Conservation (phyloP, 2,329 filamentous ascomycete genomes). For the Metarhizium guizhouense region DNA sequence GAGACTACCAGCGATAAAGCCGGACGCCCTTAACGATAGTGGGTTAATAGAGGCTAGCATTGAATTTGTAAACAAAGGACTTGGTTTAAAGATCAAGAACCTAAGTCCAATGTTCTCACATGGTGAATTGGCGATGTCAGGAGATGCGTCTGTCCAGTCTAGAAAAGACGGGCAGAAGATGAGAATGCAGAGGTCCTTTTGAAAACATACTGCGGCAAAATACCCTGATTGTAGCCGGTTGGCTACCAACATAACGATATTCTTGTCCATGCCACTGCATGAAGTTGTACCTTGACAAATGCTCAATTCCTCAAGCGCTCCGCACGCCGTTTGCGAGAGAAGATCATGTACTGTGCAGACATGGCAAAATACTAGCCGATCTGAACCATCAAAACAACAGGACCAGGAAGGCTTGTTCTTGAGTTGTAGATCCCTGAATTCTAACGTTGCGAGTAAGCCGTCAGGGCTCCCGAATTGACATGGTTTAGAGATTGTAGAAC, state of each 20-base stretch:
- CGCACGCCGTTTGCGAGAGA: constrained; percentile 5
- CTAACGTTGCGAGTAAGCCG: constrained; percentile 2
- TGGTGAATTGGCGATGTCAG: no score
- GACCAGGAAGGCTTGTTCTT: constrained; percentile 16
- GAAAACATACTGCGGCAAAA: constrained; percentile 25
- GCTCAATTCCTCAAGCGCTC: constrained; percentile 4
- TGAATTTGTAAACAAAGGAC: constrained; percentile 8
- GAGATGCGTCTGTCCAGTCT: not conserved
- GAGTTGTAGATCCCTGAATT: constrained; percentile 10
- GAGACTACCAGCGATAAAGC: constrained; percentile 4
- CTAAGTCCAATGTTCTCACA: constrained; percentile 15
- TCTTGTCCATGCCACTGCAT: constrained; percentile 2
- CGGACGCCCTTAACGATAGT: not conserved
- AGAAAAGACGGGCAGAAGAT: constrained; percentile 27
- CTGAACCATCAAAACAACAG: constrained; percentile 14
- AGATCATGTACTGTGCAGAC: constrained; percentile 25
- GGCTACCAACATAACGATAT: constrained; percentile 18
- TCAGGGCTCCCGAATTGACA: constrained; percentile 9
- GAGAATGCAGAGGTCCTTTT: constrained; percentile 22
- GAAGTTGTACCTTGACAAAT: constrained; percentile 14
- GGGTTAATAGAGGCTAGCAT: constrained; percentile 17
- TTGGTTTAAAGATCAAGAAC: constrained; percentile 29
- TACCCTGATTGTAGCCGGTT: constrained; percentile 25
- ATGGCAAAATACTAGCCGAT: constrained; percentile 24
- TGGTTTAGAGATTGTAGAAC: constrained; percentile 2